phyloP scores from a whole-genome alignment of 257 asterid genomes.

The Marsdenia floribunda region DNA sequence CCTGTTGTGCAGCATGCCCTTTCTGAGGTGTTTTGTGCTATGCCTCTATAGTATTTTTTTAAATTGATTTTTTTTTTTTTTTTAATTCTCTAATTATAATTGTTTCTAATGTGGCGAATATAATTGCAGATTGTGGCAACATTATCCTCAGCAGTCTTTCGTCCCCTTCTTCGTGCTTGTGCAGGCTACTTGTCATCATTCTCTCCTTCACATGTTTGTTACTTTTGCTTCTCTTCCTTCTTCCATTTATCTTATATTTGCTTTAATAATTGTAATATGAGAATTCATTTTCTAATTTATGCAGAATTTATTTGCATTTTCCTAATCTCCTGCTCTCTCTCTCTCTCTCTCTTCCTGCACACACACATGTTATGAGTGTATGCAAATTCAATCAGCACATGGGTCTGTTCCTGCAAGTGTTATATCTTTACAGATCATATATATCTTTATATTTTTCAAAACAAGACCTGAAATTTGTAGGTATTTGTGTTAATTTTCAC shows the following conservation, averaged over 20 bases:
- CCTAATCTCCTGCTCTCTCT: neutral
- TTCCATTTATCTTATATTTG: neutral
- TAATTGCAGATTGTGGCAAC: constrained; percentile 79
- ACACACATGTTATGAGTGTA: neutral
- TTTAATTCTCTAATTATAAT: constrained; percentile 6
- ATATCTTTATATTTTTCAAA: neutral
- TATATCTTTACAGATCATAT: neutral
- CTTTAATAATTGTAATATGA: neutral
- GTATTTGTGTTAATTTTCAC: neutral
- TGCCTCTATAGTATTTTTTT: constrained; percentile 4
- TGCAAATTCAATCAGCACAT: neutral
- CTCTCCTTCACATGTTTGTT: constrained; percentile 89
- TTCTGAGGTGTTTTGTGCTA: constrained; percentile 50
- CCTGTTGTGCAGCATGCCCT: constrained; percentile 75
- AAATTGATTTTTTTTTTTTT: constrained; percentile 12
- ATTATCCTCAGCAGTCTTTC: constrained; percentile 63
- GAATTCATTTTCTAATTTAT: neutral
- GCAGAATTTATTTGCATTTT: constrained; percentile 10
- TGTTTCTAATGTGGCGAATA: constrained; percentile 23
- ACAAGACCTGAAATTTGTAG: neutral
- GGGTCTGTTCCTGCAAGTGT: neutral
- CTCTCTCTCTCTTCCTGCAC: neutral
- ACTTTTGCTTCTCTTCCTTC: constrained; percentile 22
- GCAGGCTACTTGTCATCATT: constrained; percentile 90
- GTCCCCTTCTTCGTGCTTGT: constrained; percentile 84